Base-by-base conservation (phyloP, 2,329 filamentous ascomycete genomes). In the Aspergillus sojae region DNA sequence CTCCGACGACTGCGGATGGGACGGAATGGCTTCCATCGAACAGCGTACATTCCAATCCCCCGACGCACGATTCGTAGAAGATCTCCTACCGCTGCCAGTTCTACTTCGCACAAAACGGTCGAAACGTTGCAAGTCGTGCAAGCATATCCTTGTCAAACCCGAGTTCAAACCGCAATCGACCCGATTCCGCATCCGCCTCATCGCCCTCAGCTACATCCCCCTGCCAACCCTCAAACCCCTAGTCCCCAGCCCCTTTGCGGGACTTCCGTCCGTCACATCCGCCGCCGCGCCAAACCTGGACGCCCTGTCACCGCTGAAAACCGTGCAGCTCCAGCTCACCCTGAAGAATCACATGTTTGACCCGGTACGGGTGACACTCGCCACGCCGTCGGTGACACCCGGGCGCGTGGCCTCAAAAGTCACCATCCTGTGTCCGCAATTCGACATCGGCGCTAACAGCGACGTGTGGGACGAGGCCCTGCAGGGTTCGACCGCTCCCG, bases 281-380 rank as follows among this genome's bases (percentile, higher is more conserved):
- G 58, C 72, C 41, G 63, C 76, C 50, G 43, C 70, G 6, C 71
- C 69, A 39, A 80, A 84, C 66, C 80, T 86, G 63, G 78, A 80
- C 62, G 76, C 79, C 12, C 78, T 88, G 4, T 74, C 76, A 43
- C 82, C 82, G 5, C 81, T 82, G 28, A 80, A 80, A 63, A 81
- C 87, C 1, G 82, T 88, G 26, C 94, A 97, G 75, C 96, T 93
- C 77, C 85, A 98, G 46, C 84, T 99, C 48, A 97, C 94, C 0
- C 88, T 99, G 71, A 92, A 90, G 74, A 99, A 99, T 73, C 94
- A 95, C 28, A 89, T 98, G 67, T 99, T 97, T 78, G 95, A 99
- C 69, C 86, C 88, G 26, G 90, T 99, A 68, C 91, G 90, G 63
- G 90, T 99, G 62, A 94, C 91, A 0, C 86, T 99, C 9, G 94